Base-by-base conservation (phyloP, 495 filamentous ascomycete species). In the Penicillium egyptiacum region DNA sequence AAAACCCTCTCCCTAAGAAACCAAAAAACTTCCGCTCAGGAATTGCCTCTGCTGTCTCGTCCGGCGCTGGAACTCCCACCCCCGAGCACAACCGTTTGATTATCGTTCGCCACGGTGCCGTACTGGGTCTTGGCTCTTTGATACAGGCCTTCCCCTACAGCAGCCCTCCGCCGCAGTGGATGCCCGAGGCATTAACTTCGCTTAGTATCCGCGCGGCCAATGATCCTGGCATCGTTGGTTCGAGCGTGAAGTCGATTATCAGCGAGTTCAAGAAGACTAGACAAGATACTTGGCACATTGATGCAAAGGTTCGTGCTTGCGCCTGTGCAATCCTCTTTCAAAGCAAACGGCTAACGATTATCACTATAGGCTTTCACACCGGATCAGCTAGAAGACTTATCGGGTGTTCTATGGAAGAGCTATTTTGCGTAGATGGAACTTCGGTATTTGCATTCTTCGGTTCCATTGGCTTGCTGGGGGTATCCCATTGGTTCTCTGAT, bases 241-340 rank as follows among this genome's bases (percentile, higher is more conserved):
- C 95, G 69, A 96, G 94, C 59, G 94, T 96, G n/a, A 99, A 99
- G 81, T 84, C 81, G 19, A 92, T 96, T 11, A 78, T 99, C 59
- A 91, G 91, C 44, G 94, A 99, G 62, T 99, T 99, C 72, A 99
- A 99, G 77, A 99, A 98, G 83, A 98, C 95, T 48, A 87, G 94
- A 71, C 95, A 98, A 74, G 94, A 99, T 80, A 99, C 93, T 62
- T 99, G 94, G 94, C 86, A 89, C 66, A 91, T 95, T 42, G 94
- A 99, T 80, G 87, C 95, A 55, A 98, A 96, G 89, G 94, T 96
- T 67, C 61, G 68, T 65, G 11, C 11, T 37, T 23, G 9, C 4
- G 2, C 1, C 5, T 3, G 10, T 17, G 10, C 37, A 23, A 39
- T 17, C 23, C 33, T 35, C 16, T 44, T 45, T 20, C 40, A 41